These are phyloP conservation scores for Emmonsiellopsis sp. DNA, from an alignment of 2,329 filamentous ascomycete species.

Conservation along the genomic window DNA sequence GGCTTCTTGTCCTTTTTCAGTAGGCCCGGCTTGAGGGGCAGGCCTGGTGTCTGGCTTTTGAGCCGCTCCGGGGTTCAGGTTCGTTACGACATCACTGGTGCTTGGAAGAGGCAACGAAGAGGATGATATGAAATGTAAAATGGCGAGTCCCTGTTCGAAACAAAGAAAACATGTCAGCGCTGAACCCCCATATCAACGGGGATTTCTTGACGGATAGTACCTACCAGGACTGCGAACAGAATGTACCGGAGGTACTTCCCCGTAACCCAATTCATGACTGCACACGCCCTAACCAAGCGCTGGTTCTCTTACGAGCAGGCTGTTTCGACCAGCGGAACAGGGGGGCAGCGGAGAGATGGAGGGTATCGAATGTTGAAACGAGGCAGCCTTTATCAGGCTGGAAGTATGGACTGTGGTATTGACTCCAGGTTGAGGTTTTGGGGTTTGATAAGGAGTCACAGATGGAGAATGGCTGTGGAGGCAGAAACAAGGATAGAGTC, in stretches of 20 bases:
- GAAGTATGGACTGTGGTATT: too few relatives aligned
- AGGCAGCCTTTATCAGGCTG: too few relatives aligned
- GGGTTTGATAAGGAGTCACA: too few relatives aligned
- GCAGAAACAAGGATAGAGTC: too few relatives aligned
- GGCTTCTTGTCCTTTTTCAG: neutral
- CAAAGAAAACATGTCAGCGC: neutral
- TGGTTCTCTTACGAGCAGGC: neutral
- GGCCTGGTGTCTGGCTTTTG: neutral
- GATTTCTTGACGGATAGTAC: constrained; percentile 23
- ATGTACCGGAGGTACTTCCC: constrained; percentile 48
- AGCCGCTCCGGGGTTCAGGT: neutral
- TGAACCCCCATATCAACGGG: too few relatives aligned
- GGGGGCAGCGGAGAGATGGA: too few relatives aligned
- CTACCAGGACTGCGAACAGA: constrained; percentile 72
- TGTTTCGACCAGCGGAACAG: too few relatives aligned
- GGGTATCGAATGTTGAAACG: too few relatives aligned
- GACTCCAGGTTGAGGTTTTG: too few relatives aligned
- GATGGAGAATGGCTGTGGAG: too few relatives aligned
- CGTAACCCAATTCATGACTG: constrained; percentile 8
- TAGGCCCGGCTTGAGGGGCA: neutral
- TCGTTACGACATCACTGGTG: constrained; percentile 10
- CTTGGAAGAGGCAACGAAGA: constrained; percentile 33
- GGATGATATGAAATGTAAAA: constrained; percentile 72
- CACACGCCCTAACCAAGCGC: neutral
- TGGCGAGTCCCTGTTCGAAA: constrained; percentile 43